Conservation (phyloP, 139 green algal genomes). For the Axilococcus clingmanii region DNA sequence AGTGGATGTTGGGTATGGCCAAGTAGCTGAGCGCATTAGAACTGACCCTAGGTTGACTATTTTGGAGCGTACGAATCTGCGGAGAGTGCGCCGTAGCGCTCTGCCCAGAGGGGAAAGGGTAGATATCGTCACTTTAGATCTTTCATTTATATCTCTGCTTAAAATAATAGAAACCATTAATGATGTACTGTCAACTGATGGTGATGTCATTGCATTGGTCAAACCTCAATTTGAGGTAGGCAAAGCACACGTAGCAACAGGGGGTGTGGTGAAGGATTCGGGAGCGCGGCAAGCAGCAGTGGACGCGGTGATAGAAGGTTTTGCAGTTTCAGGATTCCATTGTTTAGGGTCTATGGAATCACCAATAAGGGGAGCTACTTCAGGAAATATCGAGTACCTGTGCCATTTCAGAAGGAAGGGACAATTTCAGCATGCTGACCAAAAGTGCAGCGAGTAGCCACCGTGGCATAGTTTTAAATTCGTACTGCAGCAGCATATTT, state of each 20-base stretch:
- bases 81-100: constrained; percentile 49
- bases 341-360: constrained; percentile 48
- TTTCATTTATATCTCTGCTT: constrained; percentile 93
- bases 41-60: constrained; percentile 65
- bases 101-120: constrained; percentile 36
- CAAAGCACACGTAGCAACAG: constrained; percentile 32
- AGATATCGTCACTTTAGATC: constrained; percentile 84
- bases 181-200: constrained; percentile 35
- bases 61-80: constrained; percentile 91
- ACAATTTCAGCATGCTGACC: background rate
- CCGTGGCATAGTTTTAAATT: too few relatives aligned
- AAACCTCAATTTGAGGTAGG: constrained; percentile 99
- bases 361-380: constrained; percentile 59
- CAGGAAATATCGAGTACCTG: constrained; percentile 72
- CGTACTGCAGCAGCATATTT: too few relatives aligned
- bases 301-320: constrained; percentile 32
- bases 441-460: too few relatives aligned
- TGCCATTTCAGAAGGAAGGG: constrained; percentile 33
- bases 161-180: constrained; percentile 59
- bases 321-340: constrained; percentile 45
- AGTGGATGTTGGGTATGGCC: constrained; percentile 91
- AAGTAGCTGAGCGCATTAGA: constrained; percentile 81
- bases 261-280: constrained; percentile 73
- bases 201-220: constrained; percentile 78
- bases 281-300: constrained; percentile 54